Evolutionary conservation across 805 yeast genomes (phyloP).

Genomic region (Blastobotrys mokoenaii): DNA sequence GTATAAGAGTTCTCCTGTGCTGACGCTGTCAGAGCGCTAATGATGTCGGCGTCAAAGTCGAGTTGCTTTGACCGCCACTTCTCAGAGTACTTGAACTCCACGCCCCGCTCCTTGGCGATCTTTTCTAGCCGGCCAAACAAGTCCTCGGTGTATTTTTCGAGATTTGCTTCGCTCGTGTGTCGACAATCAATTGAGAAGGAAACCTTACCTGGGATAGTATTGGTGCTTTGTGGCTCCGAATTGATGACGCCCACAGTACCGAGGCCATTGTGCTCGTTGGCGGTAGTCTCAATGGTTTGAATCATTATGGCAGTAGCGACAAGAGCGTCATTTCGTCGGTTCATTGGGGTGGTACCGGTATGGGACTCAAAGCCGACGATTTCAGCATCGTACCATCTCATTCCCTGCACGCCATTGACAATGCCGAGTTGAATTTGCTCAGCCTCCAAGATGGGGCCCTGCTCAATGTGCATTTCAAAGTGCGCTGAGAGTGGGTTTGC

Average conservation of each 20-base stretch:
- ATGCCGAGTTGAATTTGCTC: conserved; percentile 51
- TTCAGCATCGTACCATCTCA: conserved; percentile 50
- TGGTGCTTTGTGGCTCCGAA: conserved; percentile 52
- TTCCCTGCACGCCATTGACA: conserved; percentile 60
- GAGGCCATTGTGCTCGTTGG: conserved; percentile 43
- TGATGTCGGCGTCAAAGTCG: conserved; percentile 44
- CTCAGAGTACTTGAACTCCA: conserved; percentile 29
- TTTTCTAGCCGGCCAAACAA: conserved; percentile 26
- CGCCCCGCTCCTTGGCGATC: conserved; percentile 7
- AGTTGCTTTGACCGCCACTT: conserved; percentile 49
- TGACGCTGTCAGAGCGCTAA: conserved; percentile 43
- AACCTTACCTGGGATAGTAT: conserved; percentile 58
- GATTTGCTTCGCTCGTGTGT: conserved; percentile 40
- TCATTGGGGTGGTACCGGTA: conserved; percentile 66
- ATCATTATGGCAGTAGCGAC: conserved; percentile 52
- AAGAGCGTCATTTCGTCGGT: conserved; percentile 52
- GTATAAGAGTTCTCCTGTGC: conserved; percentile 29
- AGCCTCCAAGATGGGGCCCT: conserved; percentile 62
- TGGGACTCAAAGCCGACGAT: conserved; percentile 60
- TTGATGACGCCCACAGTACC: conserved; percentile 52
- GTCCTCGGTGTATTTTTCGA: conserved; percentile 33
- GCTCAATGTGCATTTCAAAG: conserved; percentile 70
- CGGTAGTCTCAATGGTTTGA: conserved; percentile 46
- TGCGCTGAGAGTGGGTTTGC: conserved; percentile 55
- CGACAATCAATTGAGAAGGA: conserved; percentile 55